phyloP scores from a whole-genome alignment of 2,329 filamentous ascomycete species.

The Sporothrix curviconia region DNA sequence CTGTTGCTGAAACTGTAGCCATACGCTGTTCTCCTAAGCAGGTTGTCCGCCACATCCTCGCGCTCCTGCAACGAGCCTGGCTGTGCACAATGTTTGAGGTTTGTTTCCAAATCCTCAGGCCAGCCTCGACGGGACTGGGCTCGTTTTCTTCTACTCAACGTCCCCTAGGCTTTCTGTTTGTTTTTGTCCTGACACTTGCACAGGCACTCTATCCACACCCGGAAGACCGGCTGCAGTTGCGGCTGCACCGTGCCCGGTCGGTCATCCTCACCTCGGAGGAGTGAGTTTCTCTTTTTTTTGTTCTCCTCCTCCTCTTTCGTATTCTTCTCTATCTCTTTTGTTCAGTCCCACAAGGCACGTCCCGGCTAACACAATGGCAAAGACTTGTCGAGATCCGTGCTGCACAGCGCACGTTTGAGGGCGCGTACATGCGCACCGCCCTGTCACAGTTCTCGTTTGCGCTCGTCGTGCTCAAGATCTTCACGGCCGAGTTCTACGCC shows the following conservation, averaged over 20 bases:
- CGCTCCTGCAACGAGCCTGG: background rate
- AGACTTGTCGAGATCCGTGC: conserved; percentile 88
- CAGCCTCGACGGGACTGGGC: too few relatives aligned
- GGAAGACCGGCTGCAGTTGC: conserved; percentile 68
- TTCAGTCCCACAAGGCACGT: too few relatives aligned
- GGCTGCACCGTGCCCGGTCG: conserved; percentile 75
- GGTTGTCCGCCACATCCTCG: background rate
- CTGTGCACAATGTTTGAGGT: conserved; percentile 18
- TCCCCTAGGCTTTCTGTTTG: background rate
- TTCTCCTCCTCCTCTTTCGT: background rate
- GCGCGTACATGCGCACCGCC: conserved; percentile 91
- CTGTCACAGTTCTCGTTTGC: conserved; percentile 93
- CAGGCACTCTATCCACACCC: conserved; percentile 41
- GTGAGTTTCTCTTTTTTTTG: conserved; percentile 35
- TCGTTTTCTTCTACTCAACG: background rate
- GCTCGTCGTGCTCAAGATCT: conserved; percentile 91
- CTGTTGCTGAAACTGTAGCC: background rate
- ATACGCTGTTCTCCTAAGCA: background rate
- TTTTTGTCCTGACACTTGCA: background rate
- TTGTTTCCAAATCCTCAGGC: background rate
- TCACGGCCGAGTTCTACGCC: conserved; percentile 91
- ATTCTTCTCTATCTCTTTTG: too few relatives aligned
- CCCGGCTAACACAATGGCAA: too few relatives aligned
- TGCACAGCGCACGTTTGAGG: conserved; percentile 93
- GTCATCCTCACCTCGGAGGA: conserved; percentile 76